Conservation (phyloP, 2,329 filamentous ascomycete species). For the Diaporthe ampelina region DNA sequence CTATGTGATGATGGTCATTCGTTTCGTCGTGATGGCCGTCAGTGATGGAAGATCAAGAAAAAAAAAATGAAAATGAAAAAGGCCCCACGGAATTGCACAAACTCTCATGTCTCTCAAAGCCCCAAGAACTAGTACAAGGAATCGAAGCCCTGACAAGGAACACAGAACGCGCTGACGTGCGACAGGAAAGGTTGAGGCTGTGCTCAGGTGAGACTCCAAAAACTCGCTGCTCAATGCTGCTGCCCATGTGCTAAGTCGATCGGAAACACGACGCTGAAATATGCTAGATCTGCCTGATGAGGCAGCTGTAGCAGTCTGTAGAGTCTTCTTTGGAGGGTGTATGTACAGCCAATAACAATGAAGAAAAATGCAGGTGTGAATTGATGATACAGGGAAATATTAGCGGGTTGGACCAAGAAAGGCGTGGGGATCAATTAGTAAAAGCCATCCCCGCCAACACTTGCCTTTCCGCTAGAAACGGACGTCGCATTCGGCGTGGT, state of each 20-base stretch:
- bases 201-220: conserved; percentile 12
- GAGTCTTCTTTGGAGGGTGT: neutral
- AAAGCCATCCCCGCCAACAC: conserved; percentile 51
- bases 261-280: conserved; percentile 4
- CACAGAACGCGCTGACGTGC: conserved; percentile 13
- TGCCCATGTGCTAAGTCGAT: neutral
- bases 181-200: conserved; percentile 10
- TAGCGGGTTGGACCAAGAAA: neutral
- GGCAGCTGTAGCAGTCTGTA: neutral
- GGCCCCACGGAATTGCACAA: neutral
- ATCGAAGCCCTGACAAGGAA: neutral
- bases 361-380: neutral
- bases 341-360: conserved; percentile 20
- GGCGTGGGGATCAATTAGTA: conserved; percentile 44
- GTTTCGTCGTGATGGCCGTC: conserved; percentile 38
- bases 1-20: conserved; percentile 39
- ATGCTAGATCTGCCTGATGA: neutral
- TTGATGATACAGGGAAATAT: neutral
- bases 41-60: neutral
- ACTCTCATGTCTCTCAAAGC: neutral
- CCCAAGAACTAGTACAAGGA: neutral
- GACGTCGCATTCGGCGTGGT: conserved; percentile 53
- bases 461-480: conserved; percentile 47
- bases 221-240: conserved; percentile 38
- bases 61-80: neutral